Conservation (phyloP, 1,284 basidiomycete genomes). For the Schizopora paradoxa region DNA sequence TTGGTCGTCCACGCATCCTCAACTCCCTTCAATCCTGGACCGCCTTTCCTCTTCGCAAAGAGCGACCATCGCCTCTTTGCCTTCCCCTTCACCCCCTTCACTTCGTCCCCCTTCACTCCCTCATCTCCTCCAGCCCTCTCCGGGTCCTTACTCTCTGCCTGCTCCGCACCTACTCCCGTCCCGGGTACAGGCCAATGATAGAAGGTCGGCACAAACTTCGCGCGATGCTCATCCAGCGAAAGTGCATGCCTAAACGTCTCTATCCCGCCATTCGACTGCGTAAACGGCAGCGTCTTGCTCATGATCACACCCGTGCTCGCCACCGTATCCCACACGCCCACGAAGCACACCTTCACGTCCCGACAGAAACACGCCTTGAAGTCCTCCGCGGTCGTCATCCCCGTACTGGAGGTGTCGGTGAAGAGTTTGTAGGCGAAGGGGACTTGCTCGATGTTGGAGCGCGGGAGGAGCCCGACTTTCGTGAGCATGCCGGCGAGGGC, state of each 20-base stretch:
- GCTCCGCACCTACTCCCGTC: slow-evolving; percentile 15
- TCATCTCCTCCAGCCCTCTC: not conserved
- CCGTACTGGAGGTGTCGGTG: slow-evolving; percentile 36
- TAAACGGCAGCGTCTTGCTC: slow-evolving; percentile 54
- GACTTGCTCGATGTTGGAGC: slow-evolving; percentile 54
- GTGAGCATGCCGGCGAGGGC: slow-evolving; percentile 62
- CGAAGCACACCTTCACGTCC: slow-evolving; percentile 52
- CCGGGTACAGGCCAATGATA: slow-evolving; percentile 38
- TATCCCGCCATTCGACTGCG: slow-evolving; percentile 50
- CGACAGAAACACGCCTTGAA: slow-evolving; percentile 66
- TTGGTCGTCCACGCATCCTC: not conserved
- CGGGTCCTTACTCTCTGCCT: slow-evolving; percentile 9
- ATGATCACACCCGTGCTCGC: slow-evolving; percentile 57
- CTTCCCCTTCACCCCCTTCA: not conserved
- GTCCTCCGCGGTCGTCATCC: slow-evolving; percentile 39
- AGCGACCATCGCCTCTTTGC: not conserved
- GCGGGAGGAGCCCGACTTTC: slow-evolving; percentile 58
- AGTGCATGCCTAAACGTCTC: slow-evolving; percentile 58
- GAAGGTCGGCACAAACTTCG: slow-evolving; percentile 47
- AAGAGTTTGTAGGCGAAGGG: slow-evolving; percentile 65
- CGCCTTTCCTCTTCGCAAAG: not conserved
- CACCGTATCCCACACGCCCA: slow-evolving; percentile 70
- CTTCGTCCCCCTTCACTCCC: not conserved
- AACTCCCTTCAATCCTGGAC: not conserved
- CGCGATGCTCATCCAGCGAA: slow-evolving; percentile 59